These are phyloP conservation scores for Pulveroboletus sp. DNA, from an alignment of 768 basidiomycete species.

Conservation along the genomic window DNA sequence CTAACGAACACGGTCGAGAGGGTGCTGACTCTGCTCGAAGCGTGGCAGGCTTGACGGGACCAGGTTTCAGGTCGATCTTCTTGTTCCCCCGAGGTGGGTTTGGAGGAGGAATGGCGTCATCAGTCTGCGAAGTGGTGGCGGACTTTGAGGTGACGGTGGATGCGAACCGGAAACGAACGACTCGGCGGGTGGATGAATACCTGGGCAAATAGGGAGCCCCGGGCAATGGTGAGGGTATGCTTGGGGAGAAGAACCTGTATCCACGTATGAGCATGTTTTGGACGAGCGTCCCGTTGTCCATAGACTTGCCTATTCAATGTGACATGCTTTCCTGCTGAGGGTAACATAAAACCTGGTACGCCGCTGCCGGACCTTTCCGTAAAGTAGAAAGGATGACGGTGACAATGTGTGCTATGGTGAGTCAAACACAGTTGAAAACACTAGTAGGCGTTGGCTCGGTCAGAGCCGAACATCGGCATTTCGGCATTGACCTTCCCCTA, in stretches of 20 bases:
- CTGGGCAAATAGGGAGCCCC: conserved; percentile 1
- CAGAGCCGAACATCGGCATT: too few relatives aligned
- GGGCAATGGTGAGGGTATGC: neutral
- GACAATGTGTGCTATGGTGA: neutral
- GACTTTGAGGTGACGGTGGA: conserved; percentile 31
- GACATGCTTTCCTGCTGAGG: conserved; percentile 35
- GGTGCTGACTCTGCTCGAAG: conserved; percentile 18
- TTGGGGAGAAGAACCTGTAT: conserved; percentile 15
- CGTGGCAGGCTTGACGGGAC: conserved; percentile 47
- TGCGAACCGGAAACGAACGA: conserved; percentile 17
- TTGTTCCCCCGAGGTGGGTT: conserved; percentile 34
- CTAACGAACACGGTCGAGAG: conserved; percentile 20
- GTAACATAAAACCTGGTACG: conserved; percentile 37
- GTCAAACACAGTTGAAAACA: too few relatives aligned
- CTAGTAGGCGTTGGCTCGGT: neutral
- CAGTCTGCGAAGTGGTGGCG: conserved; percentile 11
- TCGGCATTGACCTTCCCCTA: neutral
- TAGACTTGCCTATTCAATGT: conserved; percentile 36
- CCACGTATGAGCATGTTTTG: conserved; percentile 12
- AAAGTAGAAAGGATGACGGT: neutral
- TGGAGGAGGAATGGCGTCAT: conserved; percentile 27
- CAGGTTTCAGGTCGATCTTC: conserved; percentile 61
- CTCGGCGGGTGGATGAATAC: conserved; percentile 1
- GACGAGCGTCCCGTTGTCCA: neutral
- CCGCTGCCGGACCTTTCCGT: conserved; percentile 8